A percentile compares a stretch with the other conserved stretches of the same genome.
phyloP scores from a whole-genome alignment of 2,329 filamentous ascomycete species.

The Lecanoromycetidae sp. region DNA sequence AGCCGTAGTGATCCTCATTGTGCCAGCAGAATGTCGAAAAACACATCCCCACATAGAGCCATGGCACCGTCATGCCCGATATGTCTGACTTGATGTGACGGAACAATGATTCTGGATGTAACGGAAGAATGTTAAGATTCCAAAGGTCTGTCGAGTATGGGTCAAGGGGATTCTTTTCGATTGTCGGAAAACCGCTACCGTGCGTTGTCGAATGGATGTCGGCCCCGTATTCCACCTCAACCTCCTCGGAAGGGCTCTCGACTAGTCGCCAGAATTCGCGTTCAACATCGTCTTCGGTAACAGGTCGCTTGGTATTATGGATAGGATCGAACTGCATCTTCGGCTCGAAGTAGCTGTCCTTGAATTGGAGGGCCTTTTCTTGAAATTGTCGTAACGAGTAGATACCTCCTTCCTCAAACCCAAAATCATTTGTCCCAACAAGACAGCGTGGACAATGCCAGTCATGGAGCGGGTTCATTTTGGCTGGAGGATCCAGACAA shows the following conservation, averaged over 20 bases:
- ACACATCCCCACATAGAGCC: slow-evolving; percentile 98
- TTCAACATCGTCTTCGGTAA: slow-evolving; percentile 92
- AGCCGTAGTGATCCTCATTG: slow-evolving; percentile 95
- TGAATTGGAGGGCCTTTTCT: slow-evolving; percentile 89
- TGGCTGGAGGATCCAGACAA: slow-evolving; percentile 78
- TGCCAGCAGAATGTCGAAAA: slow-evolving; percentile 99
- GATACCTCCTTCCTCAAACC: slow-evolving; percentile 89
- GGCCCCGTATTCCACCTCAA: slow-evolving; percentile 95
- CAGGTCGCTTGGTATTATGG: slow-evolving; percentile 64
- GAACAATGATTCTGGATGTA: slow-evolving; percentile 85
- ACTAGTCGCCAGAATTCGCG: slow-evolving; percentile 94
- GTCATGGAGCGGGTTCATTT: slow-evolving; percentile 65
- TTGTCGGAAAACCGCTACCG: slow-evolving; percentile 89
- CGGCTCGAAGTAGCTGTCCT: slow-evolving; percentile 81
- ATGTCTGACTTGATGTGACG: slow-evolving; percentile 97
- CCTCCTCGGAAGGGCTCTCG: slow-evolving; percentile 83
- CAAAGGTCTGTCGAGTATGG: slow-evolving; percentile 81
- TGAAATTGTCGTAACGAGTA: slow-evolving; percentile 96
- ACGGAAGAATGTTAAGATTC: slow-evolving; percentile 88
- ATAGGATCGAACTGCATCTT: slow-evolving; percentile 82
- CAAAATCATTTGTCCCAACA: slow-evolving; percentile 91
- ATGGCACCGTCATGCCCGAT: slow-evolving; percentile 97
- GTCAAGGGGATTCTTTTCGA: slow-evolving; percentile 79
- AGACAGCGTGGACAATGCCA: slow-evolving; percentile 96
- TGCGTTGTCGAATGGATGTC: slow-evolving; percentile 98